phyloP scores from a whole-genome alignment of 73 alveolate species.

The Diophrys sp. region DNA sequence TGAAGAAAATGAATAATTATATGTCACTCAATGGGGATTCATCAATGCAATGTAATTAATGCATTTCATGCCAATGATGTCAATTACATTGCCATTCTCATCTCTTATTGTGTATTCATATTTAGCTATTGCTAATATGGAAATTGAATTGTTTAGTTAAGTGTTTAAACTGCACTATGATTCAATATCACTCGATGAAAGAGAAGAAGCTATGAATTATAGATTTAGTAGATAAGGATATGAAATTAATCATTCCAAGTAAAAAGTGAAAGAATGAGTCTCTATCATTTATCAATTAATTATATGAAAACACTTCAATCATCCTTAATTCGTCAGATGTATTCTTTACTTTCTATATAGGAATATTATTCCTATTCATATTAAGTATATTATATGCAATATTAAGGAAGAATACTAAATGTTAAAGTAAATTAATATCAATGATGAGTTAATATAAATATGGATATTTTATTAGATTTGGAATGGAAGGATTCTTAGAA shows the following conservation, averaged over 20 bases:
- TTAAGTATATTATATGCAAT: background rate
- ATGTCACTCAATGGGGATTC: no score
- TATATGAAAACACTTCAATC: background rate
- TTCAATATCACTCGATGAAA: background rate
- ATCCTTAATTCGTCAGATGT: background rate
- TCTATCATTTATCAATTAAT: no score
- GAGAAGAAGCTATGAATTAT: background rate
- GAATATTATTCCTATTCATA: no score
- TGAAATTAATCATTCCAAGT: no score
- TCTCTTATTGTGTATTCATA: no score
- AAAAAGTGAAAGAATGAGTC: no score
- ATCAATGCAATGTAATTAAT: background rate
- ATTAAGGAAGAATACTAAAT: background rate
- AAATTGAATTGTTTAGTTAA: background rate
- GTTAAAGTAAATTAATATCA: no score
- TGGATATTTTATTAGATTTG: no score
- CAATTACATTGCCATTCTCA: background rate
- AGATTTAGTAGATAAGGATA: background rate
- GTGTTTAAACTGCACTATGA: background rate
- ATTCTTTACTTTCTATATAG: no score
- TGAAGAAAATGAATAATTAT: no score
- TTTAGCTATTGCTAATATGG: background rate
- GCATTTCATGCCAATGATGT: slow-evolving; percentile 1
- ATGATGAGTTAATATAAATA: no score
- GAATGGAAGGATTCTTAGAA: background rate